phyloP scores from a whole-genome alignment of 805 yeast genomes.

The Starmera caribaea region DNA sequence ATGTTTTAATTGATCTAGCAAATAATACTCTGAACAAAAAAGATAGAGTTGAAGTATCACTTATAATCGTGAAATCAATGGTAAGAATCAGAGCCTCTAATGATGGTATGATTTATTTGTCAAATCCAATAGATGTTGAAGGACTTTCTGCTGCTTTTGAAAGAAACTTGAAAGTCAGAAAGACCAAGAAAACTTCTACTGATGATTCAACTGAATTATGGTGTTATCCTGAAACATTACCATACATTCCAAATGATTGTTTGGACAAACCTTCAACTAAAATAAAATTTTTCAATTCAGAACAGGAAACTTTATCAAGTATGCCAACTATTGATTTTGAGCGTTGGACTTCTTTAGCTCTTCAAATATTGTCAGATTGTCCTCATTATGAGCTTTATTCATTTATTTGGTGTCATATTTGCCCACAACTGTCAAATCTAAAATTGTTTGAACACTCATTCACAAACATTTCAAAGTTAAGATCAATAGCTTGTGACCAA shows the following conservation, averaged over 20 bases:
- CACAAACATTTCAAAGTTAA: constrained; percentile 30
- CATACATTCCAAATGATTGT: constrained; percentile 35
- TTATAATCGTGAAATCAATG: constrained; percentile 43
- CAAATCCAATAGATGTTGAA: constrained; percentile 50
- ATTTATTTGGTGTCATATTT: constrained; percentile 54
- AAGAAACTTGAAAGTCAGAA: constrained; percentile 30
- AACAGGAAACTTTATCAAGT: constrained; percentile 11
- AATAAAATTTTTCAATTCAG: constrained; percentile 13
- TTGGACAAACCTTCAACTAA: constrained; percentile 29
- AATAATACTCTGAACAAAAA: constrained; percentile 25
- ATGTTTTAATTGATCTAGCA: constrained; percentile 21
- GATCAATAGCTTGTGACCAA: constrained; percentile 48
- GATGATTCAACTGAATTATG: constrained; percentile 28
- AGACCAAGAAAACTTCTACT: constrained; percentile 11
- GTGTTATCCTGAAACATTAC: constrained; percentile 51
- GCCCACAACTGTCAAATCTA: constrained; percentile 58
- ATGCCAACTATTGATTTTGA: constrained; percentile 30
- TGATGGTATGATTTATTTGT: constrained; percentile 35
- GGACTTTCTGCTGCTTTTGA: constrained; percentile 54
- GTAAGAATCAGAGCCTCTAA: constrained; percentile 43
- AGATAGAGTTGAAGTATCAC: constrained; percentile 24
- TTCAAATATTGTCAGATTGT: constrained; percentile 39
- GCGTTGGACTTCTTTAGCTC: constrained; percentile 41
- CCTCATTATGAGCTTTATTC: constrained; percentile 67
- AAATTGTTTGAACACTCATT: constrained; percentile 36